Percentiles rank a stretch among this genome's conserved stretches.
These are phyloP conservation scores for Ophiocordyceps camponoti-rufipedis DNA, from an alignment of 2,329 filamentous ascomycete genomes.

Conservation along the genomic window DNA sequence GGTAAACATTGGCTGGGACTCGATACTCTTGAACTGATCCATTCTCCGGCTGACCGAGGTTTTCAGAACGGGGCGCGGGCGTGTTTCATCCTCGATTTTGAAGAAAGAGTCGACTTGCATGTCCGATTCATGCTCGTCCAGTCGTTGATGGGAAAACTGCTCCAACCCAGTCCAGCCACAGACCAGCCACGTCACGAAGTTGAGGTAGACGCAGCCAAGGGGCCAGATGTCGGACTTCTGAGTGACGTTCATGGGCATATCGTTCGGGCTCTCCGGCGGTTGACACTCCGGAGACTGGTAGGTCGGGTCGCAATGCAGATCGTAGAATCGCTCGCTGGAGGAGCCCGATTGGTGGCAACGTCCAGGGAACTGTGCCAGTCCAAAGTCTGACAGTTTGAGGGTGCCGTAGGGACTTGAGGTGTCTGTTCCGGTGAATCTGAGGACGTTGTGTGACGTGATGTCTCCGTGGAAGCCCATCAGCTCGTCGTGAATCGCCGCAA, in stretches of 20 bases:
- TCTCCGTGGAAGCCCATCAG: background rate
- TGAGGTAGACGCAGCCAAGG: background rate
- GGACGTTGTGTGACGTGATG: background rate
- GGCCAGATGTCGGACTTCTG: background rate
- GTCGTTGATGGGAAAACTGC: background rate
- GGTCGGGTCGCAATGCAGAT: background rate
- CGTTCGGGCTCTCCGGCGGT: background rate
- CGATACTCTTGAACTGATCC: background rate
- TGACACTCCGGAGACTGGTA: background rate
- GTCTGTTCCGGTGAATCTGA: background rate
- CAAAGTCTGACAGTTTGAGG: background rate
- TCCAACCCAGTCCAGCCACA: background rate
- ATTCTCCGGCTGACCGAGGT: background rate
- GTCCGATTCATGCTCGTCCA: background rate
- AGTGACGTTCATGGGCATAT: background rate
- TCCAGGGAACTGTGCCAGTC: background rate
- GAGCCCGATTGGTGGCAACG: background rate
- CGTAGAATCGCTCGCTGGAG: background rate
- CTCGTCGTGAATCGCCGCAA: background rate
- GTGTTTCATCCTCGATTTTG: background rate
- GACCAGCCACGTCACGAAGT: background rate
- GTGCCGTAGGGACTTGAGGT: background rate
- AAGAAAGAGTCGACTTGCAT: background rate
- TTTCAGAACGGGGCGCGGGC: background rate
- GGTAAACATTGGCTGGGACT: background rate